These are phyloP conservation scores for Flaveria floridana DNA, from an alignment of 140 eudicot genomes.

Conservation along the genomic window DNA sequence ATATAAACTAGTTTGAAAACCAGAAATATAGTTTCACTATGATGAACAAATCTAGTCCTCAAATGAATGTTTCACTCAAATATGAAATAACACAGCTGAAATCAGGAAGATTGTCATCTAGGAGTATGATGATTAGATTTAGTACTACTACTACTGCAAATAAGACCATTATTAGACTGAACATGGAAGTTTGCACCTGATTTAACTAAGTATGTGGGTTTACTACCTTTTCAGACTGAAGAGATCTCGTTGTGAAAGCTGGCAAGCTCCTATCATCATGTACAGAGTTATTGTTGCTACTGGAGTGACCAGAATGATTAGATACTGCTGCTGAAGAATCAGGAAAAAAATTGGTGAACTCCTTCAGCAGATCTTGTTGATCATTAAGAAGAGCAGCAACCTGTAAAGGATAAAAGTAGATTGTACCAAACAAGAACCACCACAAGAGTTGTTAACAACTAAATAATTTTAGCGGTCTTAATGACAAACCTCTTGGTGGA, in stretches of 20 bases:
- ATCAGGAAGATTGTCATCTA: background rate
- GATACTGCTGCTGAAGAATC: constrained; percentile 52
- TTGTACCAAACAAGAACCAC: constrained; percentile 16
- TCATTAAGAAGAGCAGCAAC: constrained; percentile 74
- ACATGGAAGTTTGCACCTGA: constrained; percentile 10
- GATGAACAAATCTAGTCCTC: constrained; percentile 8
- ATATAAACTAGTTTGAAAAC: constrained; percentile 16
- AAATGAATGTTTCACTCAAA: constrained; percentile 21
- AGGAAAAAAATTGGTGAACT: constrained; percentile 73
- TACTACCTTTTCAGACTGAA: constrained; percentile 55
- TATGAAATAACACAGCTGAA: constrained; percentile 14
- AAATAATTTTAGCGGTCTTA: background rate
- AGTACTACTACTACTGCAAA: background rate
- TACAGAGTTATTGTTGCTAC: constrained; percentile 40
- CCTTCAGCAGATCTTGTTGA: constrained; percentile 72
- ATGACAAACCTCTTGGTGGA: constrained; percentile 65
- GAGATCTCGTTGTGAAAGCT: constrained; percentile 25
- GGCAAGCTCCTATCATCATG: constrained; percentile 49
- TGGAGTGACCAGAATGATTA: constrained; percentile 42
- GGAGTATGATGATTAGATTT: background rate
- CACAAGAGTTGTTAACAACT: constrained; percentile 13
- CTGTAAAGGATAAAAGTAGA: constrained; percentile 42
- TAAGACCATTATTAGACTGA: constrained; percentile 15
- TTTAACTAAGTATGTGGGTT: constrained; percentile 12
- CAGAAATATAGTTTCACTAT: constrained; percentile 1